Conservation (phyloP, 176 grass and related monocot species). For the Hsuehochloa calcarea region DNA sequence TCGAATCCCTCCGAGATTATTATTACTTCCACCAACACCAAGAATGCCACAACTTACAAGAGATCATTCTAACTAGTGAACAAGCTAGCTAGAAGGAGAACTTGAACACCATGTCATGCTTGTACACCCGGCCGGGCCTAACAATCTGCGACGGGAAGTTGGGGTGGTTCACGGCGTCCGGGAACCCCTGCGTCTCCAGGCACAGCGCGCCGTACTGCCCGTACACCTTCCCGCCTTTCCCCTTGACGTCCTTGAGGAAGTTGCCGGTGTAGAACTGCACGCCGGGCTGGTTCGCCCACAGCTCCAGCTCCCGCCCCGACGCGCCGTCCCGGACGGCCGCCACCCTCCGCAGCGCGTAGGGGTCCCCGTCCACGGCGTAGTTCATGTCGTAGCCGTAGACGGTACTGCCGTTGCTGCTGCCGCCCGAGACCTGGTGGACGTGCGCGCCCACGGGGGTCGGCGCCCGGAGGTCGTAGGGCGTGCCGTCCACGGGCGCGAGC, state of each 20-base stretch:
- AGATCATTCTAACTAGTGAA: neutral
- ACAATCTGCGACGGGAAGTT: constrained; percentile 69
- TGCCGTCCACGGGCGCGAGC: constrained; percentile 53
- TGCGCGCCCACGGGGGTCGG: constrained; percentile 50
- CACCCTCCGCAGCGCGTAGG: constrained; percentile 45
- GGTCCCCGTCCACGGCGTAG: constrained; percentile 47
- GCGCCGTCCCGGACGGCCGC: constrained; percentile 47
- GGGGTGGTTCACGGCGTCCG: constrained; percentile 83
- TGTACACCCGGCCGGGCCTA: constrained; percentile 56
- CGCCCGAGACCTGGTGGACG: constrained; percentile 33
- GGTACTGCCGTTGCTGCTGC: constrained; percentile 9
- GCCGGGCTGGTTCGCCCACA: constrained; percentile 89
- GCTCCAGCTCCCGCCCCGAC: constrained; percentile 56
- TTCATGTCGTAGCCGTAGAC: constrained; percentile 70
- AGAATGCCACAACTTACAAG: neutral
- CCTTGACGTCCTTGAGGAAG: constrained; percentile 36
- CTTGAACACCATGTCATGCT: constrained; percentile 74
- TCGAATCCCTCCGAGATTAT: neutral
- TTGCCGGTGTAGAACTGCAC: constrained; percentile 95
- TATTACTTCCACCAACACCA: neutral
- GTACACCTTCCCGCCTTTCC: constrained; percentile 63
- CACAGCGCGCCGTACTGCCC: constrained; percentile 55
- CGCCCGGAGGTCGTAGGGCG: constrained; percentile 64
- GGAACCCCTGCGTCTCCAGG: constrained; percentile 88
- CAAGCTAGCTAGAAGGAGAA: constrained; percentile 50